Base-by-base conservation (phyloP, 768 basidiomycete species). In the Leccinum boreale region DNA sequence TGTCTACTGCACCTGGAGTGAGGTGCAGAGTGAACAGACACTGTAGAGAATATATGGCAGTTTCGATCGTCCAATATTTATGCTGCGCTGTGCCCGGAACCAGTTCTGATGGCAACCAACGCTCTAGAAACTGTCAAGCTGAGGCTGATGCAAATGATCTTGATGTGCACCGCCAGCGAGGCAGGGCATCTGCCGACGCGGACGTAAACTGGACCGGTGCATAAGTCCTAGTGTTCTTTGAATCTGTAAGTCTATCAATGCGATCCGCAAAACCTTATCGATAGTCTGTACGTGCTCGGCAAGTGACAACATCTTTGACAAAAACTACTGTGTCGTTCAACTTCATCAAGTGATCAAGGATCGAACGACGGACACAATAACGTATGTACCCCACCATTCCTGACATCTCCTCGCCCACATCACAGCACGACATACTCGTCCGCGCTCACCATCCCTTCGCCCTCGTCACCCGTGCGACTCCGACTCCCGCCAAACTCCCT, bases 401-500 rank as follows among this genome's bases (percentile, higher is more conserved):
- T 9, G 31, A 14, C 33, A 35, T 14, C 7, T 17, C 35, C 36
- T n/a, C 17, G 17, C 36, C 8, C 17, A 39, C 17, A 53, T 72
- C 60, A 73, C 56, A 85, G 76, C 53, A 87, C 84, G 50, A 79
- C 67, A 65, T 86, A 87, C 64, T 82, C 78, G 35, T 86, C 86
- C 5, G 78, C 70, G 11, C 67, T 77, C 21, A 85, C 74, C n/a
- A 83, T 33, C 70, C 72, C 23, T 75, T 81, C 21, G 85, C 74
- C 52, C 79, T 80, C n/a, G 77, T 81, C 36, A 89, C 85, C 29
- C 71, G 75, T 3, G 73, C 78, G 15, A 95, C 82, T 28, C 78
- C 80, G 39, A 97, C 79, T 21, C 94, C 92, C 0, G 89, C 87
- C 60, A 96, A 72, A 65, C 88, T 91, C 8, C 91, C 90, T 63